Percentiles rank a stretch among this genome's conserved stretches.
Evolutionary conservation across 805 yeast genomes (phyloP).

Genomic region (Candida railenensis): DNA sequence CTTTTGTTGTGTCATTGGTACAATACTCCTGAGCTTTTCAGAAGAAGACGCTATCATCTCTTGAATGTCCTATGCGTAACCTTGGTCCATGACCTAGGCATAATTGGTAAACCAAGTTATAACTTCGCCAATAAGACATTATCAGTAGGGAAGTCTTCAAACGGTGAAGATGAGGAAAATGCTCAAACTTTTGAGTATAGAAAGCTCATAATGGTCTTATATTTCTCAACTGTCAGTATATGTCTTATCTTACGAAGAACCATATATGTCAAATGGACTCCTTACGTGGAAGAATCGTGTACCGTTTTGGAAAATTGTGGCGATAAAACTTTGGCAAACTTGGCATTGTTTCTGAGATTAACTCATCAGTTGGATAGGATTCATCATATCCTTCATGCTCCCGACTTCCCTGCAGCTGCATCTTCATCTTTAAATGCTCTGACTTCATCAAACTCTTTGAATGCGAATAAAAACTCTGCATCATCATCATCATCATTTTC

Average conservation of each 20-base stretch:
- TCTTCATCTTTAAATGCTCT: not conserved
- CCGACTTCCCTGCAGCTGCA: slow-evolving; percentile 18
- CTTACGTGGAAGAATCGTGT: slow-evolving; percentile 64
- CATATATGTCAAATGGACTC: slow-evolving; percentile 61
- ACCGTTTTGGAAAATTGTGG: slow-evolving; percentile 39
- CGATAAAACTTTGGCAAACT: slow-evolving; percentile 30
- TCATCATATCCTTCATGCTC: slow-evolving; percentile 47
- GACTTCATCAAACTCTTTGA: slow-evolving; percentile 1
- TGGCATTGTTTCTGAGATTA: slow-evolving; percentile 60
- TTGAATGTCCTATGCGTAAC: slow-evolving; percentile 63
- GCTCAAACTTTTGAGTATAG: slow-evolving; percentile 39
- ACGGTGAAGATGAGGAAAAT: not conserved
- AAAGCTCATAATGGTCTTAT: slow-evolving; percentile 55
- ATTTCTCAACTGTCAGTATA: slow-evolving; percentile 60
- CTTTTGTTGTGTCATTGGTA: slow-evolving; percentile 73
- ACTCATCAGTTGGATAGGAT: slow-evolving; percentile 62
- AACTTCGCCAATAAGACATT: slow-evolving; percentile 9
- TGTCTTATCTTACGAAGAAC: slow-evolving; percentile 66
- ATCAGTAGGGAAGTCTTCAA: not conserved
- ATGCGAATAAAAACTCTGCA: slow-evolving; percentile 7
- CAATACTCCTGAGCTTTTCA: slow-evolving; percentile 78
- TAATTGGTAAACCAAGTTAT: slow-evolving; percentile 49
- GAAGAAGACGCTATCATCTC: slow-evolving; percentile 74
- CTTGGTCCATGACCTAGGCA: slow-evolving; percentile 74
- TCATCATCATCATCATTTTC: slow-evolving; percentile 21